Evolutionary conservation across 495 filamentous ascomycete genomes (phyloP), one percentile per base, ranked within the genome.

Genomic region (Pseudevernia furfuracea): DNA sequence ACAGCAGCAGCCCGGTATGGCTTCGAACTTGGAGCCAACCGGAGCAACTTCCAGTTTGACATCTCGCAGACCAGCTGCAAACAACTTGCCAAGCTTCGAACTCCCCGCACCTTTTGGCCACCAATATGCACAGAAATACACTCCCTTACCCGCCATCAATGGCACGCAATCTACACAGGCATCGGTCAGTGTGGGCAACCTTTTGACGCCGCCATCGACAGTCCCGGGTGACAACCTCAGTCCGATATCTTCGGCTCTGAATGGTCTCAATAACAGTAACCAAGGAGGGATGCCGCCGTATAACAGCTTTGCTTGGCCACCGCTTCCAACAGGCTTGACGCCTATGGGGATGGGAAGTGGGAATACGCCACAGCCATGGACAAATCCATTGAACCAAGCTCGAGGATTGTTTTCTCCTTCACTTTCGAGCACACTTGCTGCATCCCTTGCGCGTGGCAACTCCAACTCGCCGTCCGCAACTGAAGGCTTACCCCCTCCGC

Each of bases 171-270:
- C 71, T 60, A 67, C 72, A 62, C 67, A 76, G 66, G 67, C 76
- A 38, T 68, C 75, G 61, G 79, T 84, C 62, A 84, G 80, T 67
- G 82, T 82, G 62, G 83, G 80, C 67, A 88, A 82, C 65, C 78
- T 88, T 36, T 74, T 86, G 62, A 89, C 84, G 9, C 83, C 84
- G 37, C 85, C 85, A 63, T 81, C 82, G 56, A 83, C 80, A 72
- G 78, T 85, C 43, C 77, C 83, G n/a, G 80, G 80, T 60, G 89
- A 92, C 65, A 79, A 80, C 44, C 72, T 87, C 59, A 85, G 81
- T 69, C 84, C 86, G 32, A 72, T 81, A 62, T 79, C 81, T n/a
- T 80, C 87, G 17, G 81, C 82, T 64, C 69, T 85, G 6, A 80
- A 82, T 71, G 83, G 75, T 65, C 77, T 55, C 52, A 55, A 75